These are phyloP conservation scores for Quercus agrifolia DNA, from an alignment of 306 rosid species.

Conservation along the genomic window DNA sequence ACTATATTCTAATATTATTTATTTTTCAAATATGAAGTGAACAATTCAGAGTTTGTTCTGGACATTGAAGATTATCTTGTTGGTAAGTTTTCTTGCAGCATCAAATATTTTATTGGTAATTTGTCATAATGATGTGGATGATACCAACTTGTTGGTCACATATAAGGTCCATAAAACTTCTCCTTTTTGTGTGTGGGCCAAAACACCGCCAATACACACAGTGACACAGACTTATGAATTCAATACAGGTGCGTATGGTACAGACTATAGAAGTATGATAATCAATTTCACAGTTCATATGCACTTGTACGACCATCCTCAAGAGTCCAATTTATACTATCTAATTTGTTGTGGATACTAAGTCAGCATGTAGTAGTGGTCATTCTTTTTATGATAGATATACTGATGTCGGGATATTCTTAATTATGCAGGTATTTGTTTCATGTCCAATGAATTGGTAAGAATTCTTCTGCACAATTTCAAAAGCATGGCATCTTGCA, in stretches of 20 bases:
- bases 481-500: not conserved
- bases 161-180: not conserved
- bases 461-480: constrained; percentile 25
- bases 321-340: not conserved
- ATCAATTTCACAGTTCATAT: not conserved
- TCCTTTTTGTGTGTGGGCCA: not conserved
- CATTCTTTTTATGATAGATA: not conserved
- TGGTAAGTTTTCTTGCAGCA: constrained; percentile 50
- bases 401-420: constrained; percentile 31
- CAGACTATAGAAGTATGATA: not conserved
- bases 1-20: not conserved
- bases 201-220: not conserved
- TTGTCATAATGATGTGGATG: not conserved
- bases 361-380: not conserved
- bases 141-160: not conserved
- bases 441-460: constrained; percentile 96
- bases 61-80: constrained; percentile 89
- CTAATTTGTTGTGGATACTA: not conserved
- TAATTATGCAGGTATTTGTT: constrained; percentile 74
- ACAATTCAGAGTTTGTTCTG: constrained; percentile 62
- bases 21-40: constrained; percentile 50
- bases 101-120: constrained; percentile 1
- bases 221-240: not conserved
- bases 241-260: not conserved
- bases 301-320: not conserved